Percentiles rank a stretch among this genome's conserved stretches.
These are phyloP conservation scores for Cytospora schulzeri DNA, from an alignment of 2,329 filamentous ascomycete genomes.

Conservation along the genomic window DNA sequence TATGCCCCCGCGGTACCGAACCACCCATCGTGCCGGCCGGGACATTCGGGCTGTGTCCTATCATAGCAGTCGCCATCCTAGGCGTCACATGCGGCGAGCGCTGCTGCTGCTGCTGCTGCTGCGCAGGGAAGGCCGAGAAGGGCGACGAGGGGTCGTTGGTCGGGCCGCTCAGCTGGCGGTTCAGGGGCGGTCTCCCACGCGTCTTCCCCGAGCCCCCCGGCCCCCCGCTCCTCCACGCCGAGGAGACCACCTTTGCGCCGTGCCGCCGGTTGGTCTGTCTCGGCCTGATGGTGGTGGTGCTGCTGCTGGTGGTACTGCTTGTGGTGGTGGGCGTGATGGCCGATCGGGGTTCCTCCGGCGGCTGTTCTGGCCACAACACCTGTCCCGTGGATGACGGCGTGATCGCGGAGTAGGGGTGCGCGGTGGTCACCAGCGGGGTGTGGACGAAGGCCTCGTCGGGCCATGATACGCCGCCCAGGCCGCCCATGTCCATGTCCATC, in stretches of 20 bases:
- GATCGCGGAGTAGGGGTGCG: constrained; percentile 78
- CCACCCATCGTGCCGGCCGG: background rate
- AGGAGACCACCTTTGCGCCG: constrained; percentile 83
- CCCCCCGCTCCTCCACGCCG: constrained; percentile 77
- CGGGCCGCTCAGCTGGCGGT: constrained; percentile 48
- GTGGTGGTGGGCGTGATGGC: constrained; percentile 75
- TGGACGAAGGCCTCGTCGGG: constrained; percentile 55
- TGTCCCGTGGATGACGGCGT: constrained; percentile 64
- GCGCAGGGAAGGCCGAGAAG: constrained; percentile 67
- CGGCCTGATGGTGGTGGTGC: no score
- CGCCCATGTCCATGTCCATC: constrained; percentile 38
- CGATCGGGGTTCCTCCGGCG: constrained; percentile 64
- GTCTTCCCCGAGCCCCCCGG: constrained; percentile 68
- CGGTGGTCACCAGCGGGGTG: constrained; percentile 65
- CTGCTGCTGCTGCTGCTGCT: constrained; percentile 41
- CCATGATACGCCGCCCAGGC: constrained; percentile 48
- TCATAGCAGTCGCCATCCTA: constrained; percentile 1
- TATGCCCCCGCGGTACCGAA: constrained; percentile 6
- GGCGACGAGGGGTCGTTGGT: constrained; percentile 52
- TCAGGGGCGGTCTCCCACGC: constrained; percentile 78
- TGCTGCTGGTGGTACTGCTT: no score
- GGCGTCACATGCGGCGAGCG: constrained; percentile 15
- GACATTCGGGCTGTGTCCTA: constrained; percentile 6
- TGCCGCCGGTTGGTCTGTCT: constrained; percentile 65
- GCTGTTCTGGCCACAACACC: constrained; percentile 55